Conservation (phyloP, 495 filamentous ascomycete species). For the Xylaria flabelliformis region DNA sequence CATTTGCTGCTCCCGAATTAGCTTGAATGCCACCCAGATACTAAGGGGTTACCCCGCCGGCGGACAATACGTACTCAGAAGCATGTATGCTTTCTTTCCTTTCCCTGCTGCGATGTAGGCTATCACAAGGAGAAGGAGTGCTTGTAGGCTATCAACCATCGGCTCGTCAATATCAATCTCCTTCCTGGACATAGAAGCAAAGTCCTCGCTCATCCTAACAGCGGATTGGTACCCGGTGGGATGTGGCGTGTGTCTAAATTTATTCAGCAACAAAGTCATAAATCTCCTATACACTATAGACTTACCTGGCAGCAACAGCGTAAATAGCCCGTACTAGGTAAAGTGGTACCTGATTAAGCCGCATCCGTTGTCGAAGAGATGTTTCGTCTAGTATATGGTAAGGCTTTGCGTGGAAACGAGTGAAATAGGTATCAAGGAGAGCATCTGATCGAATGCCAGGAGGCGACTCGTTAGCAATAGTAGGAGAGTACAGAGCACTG, state of each 20-base stretch:
- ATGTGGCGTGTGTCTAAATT: slow-evolving; percentile 66
- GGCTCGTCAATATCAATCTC: slow-evolving; percentile 81
- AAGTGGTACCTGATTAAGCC: slow-evolving; percentile 67
- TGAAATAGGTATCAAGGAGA: slow-evolving; percentile 78
- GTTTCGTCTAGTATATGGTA: slow-evolving; percentile 80
- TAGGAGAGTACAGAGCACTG: slow-evolving; percentile 46
- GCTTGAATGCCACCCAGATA: background rate
- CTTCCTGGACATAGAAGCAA: slow-evolving; percentile 67
- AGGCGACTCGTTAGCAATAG: slow-evolving; percentile 47
- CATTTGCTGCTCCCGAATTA: slow-evolving; percentile 61
- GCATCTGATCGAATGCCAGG: slow-evolving; percentile 58
- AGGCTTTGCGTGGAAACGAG: slow-evolving; percentile 76
- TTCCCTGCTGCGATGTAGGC: slow-evolving; percentile 78
- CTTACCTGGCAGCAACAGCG: slow-evolving; percentile 72
- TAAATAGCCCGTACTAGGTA: slow-evolving; percentile 74
- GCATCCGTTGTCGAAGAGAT: slow-evolving; percentile 68
- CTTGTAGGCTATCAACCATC: slow-evolving; percentile 74
- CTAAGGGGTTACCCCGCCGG: background rate
- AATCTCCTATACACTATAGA: slow-evolving; percentile 25
- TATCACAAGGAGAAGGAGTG: slow-evolving; percentile 75
- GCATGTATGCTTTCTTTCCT: slow-evolving; percentile 86
- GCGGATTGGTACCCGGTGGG: slow-evolving; percentile 66
- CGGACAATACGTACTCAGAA: slow-evolving; percentile 63
- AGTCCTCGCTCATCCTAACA: slow-evolving; percentile 67
- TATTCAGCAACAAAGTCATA: slow-evolving; percentile 10